These are phyloP conservation scores for Coniophora puteana DNA, from an alignment of 1,284 basidiomycete genomes.

Conservation along the genomic window DNA sequence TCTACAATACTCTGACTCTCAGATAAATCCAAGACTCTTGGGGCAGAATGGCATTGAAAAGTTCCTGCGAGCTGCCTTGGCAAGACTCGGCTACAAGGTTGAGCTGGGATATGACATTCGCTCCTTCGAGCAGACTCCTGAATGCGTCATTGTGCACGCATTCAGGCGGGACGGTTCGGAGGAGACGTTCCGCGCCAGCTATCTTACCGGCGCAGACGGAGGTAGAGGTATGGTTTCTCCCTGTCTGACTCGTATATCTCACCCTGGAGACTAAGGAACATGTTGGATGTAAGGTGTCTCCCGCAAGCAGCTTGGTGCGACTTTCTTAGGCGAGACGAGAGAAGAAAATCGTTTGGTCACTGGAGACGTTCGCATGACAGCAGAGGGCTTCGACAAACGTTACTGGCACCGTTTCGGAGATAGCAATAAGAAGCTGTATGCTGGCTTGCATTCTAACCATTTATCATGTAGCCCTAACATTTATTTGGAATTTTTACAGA, in stretches of 20 bases:
- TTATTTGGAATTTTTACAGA: too few relatives aligned
- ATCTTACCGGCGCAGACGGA: slow-evolving; percentile 15
- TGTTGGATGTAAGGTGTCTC: slow-evolving; percentile 7
- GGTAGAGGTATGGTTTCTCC: slow-evolving; percentile 8
- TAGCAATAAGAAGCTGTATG: not conserved
- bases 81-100: slow-evolving; percentile 18
- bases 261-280: not conserved
- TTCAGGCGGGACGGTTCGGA: slow-evolving; percentile 5
- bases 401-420: slow-evolving; percentile 2
- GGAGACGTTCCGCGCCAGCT: slow-evolving; percentile 10
- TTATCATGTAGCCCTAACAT: too few relatives aligned
- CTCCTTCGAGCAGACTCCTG: slow-evolving; percentile 15
- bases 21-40: slow-evolving; percentile 11
- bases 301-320: slow-evolving; percentile 16
- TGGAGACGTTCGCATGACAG: slow-evolving; percentile 16
- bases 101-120: slow-evolving; percentile 27
- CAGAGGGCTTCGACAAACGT: not conserved
- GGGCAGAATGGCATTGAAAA: slow-evolving; percentile 24
- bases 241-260: not conserved
- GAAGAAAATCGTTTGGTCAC: slow-evolving; percentile 9
- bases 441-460: too few relatives aligned
- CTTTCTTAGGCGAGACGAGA: slow-evolving; percentile 16
- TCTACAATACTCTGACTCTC: not conserved
- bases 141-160: slow-evolving; percentile 11
- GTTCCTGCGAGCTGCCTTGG: slow-evolving; percentile 26